phyloP scores from a whole-genome alignment of 116 monocot genomes.

The Trichopus zeylanicus region DNA sequence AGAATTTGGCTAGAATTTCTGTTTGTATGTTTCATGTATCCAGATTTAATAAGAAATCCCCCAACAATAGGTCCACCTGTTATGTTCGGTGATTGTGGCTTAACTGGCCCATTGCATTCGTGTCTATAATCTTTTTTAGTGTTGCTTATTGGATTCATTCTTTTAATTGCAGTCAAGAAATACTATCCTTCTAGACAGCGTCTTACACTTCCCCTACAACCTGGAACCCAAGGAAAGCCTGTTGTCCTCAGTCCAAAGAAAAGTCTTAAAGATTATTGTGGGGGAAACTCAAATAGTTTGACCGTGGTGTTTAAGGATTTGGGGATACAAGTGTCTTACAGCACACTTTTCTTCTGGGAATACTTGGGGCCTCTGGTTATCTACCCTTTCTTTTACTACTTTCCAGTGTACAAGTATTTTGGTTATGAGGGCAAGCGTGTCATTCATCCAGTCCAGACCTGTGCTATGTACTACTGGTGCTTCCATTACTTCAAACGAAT shows the following conservation, averaged over 20 bases:
- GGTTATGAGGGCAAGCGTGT: constrained; percentile 52
- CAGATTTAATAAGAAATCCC: too few relatives aligned
- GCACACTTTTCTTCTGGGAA: constrained; percentile 90
- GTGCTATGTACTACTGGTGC: constrained; percentile 80
- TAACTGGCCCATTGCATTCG: too few relatives aligned
- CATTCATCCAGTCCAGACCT: constrained; percentile 72
- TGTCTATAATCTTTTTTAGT: too few relatives aligned
- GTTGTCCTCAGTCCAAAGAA: constrained; percentile 50
- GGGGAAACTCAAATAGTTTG: constrained; percentile 42
- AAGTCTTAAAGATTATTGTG: constrained; percentile 50
- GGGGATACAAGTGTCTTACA: constrained; percentile 72
- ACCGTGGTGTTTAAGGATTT: constrained; percentile 86
- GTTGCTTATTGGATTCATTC: background rate
- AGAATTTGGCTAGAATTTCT: too few relatives aligned
- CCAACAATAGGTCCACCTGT: too few relatives aligned
- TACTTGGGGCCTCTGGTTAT: constrained; percentile 80
- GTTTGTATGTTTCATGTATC: too few relatives aligned
- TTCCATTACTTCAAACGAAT: constrained; percentile 89
- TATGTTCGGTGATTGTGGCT: too few relatives aligned
- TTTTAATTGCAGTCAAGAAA: constrained; percentile 52
- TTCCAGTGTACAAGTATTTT: constrained; percentile 81
- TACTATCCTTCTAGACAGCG: constrained; percentile 78
- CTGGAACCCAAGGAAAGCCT: constrained; percentile 48
- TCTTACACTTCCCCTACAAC: constrained; percentile 61
- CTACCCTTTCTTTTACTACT: constrained; percentile 82